Evolutionary conservation across 345 rosid genomes (phyloP).

Genomic region (Hibiscus tridactylites): DNA sequence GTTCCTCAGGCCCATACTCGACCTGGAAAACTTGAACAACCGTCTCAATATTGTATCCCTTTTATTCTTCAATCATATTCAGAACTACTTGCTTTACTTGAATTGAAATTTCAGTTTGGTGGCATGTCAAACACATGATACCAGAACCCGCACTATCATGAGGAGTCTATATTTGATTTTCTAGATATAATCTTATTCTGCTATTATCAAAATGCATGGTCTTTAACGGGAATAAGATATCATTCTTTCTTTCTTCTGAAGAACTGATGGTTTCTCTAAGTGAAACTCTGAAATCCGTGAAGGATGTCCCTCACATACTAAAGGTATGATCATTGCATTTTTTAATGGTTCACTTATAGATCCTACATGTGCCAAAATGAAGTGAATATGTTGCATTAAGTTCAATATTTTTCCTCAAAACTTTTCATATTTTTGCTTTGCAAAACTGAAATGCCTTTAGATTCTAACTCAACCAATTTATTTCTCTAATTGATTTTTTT

Average conservation of each 20-base stretch:
- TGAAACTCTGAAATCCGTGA: constrained; percentile 80
- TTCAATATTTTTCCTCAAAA: not conserved
- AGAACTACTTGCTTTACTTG: constrained; percentile 11
- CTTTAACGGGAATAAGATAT: constrained; percentile 61
- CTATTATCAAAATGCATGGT: constrained; percentile 1
- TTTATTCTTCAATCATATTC: constrained; percentile 9
- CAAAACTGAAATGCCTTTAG: not conserved
- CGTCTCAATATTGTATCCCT: constrained; percentile 96
- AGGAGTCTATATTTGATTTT: not conserved
- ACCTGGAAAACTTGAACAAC: constrained; percentile 56
- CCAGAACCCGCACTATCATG: not conserved
- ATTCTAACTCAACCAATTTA: constrained; percentile 6
- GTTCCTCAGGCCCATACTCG: constrained; percentile 92
- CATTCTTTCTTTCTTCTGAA: constrained; percentile 74
- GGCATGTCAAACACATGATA: not conserved
- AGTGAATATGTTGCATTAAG: not conserved
- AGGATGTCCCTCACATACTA: constrained; percentile 70
- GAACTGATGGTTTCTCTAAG: constrained; percentile 71
- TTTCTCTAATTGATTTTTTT: constrained; percentile 2
- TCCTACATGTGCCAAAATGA: not conserved
- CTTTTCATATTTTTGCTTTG: not conserved
- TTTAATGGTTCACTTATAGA: not conserved
- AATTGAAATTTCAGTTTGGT: constrained; percentile 8
- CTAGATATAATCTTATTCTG: not conserved
- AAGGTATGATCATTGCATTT: constrained; percentile 39